A percentile compares a stretch with the other conserved stretches of the same genome.
phyloP scores from a whole-genome alignment of 495 filamentous ascomycete genomes.

The Xylaria venustula region DNA sequence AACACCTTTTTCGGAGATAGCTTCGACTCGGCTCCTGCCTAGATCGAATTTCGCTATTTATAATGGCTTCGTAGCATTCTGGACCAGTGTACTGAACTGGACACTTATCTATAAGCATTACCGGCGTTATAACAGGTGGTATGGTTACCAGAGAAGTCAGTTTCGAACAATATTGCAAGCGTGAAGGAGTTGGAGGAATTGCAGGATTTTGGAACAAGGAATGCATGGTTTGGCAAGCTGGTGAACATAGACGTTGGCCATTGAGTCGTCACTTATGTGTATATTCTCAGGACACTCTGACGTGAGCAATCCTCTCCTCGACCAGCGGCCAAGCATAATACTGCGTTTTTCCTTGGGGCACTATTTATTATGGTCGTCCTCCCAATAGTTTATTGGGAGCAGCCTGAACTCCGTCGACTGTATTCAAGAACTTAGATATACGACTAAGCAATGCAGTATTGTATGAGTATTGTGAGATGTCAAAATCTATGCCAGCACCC shows the following conservation, averaged over 20 bases:
- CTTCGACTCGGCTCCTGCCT: neutral
- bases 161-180: constrained; percentile 15
- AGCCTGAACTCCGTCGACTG: neutral
- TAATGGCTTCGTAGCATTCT: neutral
- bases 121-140: constrained; percentile 15
- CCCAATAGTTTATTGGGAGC: no score
- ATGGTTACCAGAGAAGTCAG: constrained; percentile 8
- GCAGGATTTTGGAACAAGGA: constrained; percentile 1
- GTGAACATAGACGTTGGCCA: constrained; percentile 5
- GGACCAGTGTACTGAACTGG: constrained; percentile 6
- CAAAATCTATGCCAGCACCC: no score
- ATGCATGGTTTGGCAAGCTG: constrained; percentile 7
- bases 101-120: constrained; percentile 12
- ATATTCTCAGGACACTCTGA: neutral
- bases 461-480: no score
- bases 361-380: no score
- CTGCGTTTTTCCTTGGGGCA: neutral
- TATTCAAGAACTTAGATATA: neutral
- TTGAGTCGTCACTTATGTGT: neutral
- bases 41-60: neutral
- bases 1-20: constrained; percentile 46
- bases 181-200: constrained; percentile 16
- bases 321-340: neutral
- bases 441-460: no score
- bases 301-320: neutral